Percentiles rank a stretch among this genome's conserved stretches.
Evolutionary conservation across 169 alveolate species (phyloP).

Genomic region (Theileria orientalis): DNA sequence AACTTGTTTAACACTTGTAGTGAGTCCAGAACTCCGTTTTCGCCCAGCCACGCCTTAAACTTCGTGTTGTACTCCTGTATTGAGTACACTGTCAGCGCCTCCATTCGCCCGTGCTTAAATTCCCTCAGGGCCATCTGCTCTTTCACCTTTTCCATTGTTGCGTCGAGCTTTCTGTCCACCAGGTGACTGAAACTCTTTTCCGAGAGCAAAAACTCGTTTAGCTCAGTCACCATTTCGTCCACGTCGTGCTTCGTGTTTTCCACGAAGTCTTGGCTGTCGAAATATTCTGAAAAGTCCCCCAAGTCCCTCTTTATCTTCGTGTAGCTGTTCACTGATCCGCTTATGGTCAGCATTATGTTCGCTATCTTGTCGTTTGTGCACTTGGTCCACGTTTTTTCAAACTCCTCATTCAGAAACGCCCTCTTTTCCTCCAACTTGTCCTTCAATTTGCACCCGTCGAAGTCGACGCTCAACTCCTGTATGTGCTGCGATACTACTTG

Average conservation of each 20-base stretch:
- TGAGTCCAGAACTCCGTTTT: neutral
- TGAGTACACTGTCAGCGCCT: neutral
- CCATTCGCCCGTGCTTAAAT: neutral
- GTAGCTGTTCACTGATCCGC: neutral
- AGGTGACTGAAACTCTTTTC: neutral
- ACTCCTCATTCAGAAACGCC: neutral
- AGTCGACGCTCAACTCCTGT: neutral
- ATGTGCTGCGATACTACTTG: neutral
- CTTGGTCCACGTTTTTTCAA: neutral
- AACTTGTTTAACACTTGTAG: neutral
- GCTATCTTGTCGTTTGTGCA: neutral
- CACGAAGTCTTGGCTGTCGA: neutral
- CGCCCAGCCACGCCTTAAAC: neutral
- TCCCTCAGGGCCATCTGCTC: neutral
- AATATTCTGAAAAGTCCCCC: conserved; percentile 8
- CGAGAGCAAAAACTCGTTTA: neutral
- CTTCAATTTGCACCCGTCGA: neutral
- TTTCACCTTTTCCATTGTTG: neutral
- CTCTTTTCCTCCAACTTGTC: neutral
- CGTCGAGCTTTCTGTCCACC: neutral
- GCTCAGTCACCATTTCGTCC: neutral
- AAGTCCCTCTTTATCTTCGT: neutral
- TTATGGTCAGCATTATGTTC: neutral
- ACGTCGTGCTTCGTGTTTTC: neutral
- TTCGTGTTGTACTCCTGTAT: neutral